Percentiles rank a stretch among this genome's conserved stretches.
These are phyloP conservation scores for Raddia distichophylla DNA, from an alignment of 176 grass and related monocot genomes.

Conservation along the genomic window DNA sequence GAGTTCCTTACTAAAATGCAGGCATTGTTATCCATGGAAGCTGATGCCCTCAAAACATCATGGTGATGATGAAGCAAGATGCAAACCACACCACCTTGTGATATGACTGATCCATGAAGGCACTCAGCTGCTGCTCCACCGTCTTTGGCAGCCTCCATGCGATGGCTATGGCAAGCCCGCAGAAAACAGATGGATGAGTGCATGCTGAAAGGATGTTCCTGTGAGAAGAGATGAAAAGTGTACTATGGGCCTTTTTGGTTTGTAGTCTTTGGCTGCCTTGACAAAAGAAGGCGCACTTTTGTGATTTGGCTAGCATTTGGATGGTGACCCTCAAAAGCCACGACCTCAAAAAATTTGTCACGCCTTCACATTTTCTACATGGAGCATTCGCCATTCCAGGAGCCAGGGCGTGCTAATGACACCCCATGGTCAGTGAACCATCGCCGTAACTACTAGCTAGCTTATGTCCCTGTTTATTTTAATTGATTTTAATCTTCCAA, in stretches of 20 bases:
- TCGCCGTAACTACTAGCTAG: no score
- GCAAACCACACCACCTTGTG: conserved; percentile 55
- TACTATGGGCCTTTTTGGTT: conserved; percentile 1
- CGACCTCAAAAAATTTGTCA: no score
- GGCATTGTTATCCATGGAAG: conserved; percentile 36
- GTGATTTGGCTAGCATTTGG: no score
- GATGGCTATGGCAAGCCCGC: not conserved
- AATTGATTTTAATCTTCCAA: no score
- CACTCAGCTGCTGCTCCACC: conserved; percentile 40
- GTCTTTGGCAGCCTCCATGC: conserved; percentile 46
- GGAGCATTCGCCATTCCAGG: no score
- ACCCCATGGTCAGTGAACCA: no score
- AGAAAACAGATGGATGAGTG: not conserved
- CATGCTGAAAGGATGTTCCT: conserved; percentile 51
- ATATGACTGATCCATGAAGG: conserved; percentile 38
- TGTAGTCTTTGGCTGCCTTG: no score
- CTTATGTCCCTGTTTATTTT: no score
- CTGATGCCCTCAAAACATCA: conserved; percentile 49
- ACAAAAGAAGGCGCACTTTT: no score
- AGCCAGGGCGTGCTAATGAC: no score
- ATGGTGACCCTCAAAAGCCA: no score
- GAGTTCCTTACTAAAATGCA: conserved; percentile 38
- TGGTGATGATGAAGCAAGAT: conserved; percentile 53
- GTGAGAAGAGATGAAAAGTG: conserved; percentile 54
- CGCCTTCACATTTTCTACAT: no score